Evolutionary conservation across 23 red algal species (phyloP), one percentile per base, ranked within the genome.

Genomic region (Cyanidiococcus yangmingshanensis): DNA sequence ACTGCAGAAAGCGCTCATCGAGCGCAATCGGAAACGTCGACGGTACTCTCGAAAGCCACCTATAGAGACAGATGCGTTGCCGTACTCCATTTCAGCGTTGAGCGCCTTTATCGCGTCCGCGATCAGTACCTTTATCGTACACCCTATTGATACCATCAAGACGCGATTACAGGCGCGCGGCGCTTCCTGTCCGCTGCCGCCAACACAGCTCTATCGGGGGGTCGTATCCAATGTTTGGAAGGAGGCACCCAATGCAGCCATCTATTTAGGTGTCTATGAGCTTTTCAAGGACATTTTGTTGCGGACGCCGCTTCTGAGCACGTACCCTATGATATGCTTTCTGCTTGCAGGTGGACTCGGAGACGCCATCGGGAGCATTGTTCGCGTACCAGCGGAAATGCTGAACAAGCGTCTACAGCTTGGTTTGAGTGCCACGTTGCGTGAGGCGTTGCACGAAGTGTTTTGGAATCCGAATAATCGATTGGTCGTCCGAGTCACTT

Each of bases 81-180:
- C 39, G 75, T 89, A 82, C 67, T 32, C 30, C 16, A 75, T 89
- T 0, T 79, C 87, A 1, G 87, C 41, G 36, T 57, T 71, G 26
- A 77, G 74, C n/a, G 87, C 87, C 30, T 75, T 90, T 17, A 58
- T 84, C 0, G 87, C 79, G 2, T 63, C 74, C 25, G 59, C 87
- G 17, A 24, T 83, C 0, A 75, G 68, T 7, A 82, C 82, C 15
- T 36, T 77, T 0, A 29, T 90, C 31, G 67, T 67, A 1, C 87
- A 90, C 33, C 87, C 87, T 37, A 84, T 90, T 41, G 87, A 90
- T 59, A 90, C 87, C 21, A 50, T 84, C 33, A 90, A 90, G 45
- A 84, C 87, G 40, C 36, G 68, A 27, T n/a, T 57, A 39, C 87
- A 90, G 75, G 1, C 1, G 24, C 30, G 31, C 40, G 31, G 40